Conservation (phyloP, 2,329 filamentous ascomycete species). For the Biscogniauxia mediterranea region DNA sequence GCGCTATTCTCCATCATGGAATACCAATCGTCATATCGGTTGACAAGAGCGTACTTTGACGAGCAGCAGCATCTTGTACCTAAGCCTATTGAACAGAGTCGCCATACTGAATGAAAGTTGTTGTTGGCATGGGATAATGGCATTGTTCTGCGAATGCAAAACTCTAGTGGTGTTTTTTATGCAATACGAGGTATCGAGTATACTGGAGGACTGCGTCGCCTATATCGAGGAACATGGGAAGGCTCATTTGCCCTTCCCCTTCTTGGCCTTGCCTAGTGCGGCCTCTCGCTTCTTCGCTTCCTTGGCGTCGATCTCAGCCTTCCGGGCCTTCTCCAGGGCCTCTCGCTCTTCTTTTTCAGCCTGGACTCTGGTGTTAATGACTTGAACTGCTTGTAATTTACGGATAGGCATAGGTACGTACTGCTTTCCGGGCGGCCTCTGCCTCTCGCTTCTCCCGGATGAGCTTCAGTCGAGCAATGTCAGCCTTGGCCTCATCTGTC, state of each 20-base stretch:
- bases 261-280: slow-evolving; percentile 48
- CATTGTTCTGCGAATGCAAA: no score
- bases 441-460: slow-evolving; percentile 85
- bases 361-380: slow-evolving; percentile 36
- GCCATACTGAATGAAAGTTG: no score
- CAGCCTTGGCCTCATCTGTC: slow-evolving; percentile 91
- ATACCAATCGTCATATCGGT: no score
- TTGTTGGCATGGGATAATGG: no score
- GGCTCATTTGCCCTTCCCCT: slow-evolving; percentile 41
- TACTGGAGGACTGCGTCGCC: no score
- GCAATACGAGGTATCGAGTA: no score
- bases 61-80: no score
- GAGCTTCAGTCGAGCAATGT: slow-evolving; percentile 77
- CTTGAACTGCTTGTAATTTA: not conserved
- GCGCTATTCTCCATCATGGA: no score
- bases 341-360: slow-evolving; percentile 59
- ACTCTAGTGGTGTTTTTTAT: no score
- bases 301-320: slow-evolving; percentile 51
- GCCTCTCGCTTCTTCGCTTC: slow-evolving; percentile 57
- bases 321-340: slow-evolving; percentile 47
- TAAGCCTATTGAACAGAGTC: no score
- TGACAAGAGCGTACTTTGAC: no score
- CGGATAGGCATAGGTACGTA: slow-evolving; percentile 39
- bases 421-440: slow-evolving; percentile 79
- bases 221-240: not conserved